Conservation (phyloP, 2,329 filamentous ascomycete genomes). For the Epichloe aotearoae region DNA sequence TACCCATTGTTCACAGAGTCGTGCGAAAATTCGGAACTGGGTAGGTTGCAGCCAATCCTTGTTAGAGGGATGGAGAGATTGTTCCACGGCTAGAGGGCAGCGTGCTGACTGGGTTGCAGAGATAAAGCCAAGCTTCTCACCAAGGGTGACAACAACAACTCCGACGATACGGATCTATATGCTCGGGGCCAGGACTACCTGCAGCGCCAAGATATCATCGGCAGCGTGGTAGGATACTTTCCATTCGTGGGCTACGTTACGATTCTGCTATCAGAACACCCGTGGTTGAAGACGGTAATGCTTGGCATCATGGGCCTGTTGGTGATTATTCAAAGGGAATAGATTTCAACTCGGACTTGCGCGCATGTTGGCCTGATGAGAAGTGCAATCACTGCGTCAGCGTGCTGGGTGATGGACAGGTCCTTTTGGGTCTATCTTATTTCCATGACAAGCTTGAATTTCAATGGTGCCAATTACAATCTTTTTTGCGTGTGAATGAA, state of each 20-base stretch:
- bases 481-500: too few species aligned
- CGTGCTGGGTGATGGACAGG: neutral
- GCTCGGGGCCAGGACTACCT: conserved; percentile 78
- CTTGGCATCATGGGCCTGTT: conserved; percentile 88
- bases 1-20: conserved; percentile 91
- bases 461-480: too few species aligned
- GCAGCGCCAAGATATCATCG: conserved; percentile 78
- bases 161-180: conserved; percentile 82
- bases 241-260: conserved; percentile 96
- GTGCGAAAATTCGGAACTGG: conserved; percentile 59
- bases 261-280: conserved; percentile 87
- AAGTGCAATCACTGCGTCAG: neutral
- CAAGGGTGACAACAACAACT: conserved; percentile 93
- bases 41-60: conserved; percentile 20
- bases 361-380: neutral
- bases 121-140: conserved; percentile 64
- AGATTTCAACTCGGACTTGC: neutral
- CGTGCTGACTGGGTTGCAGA: conserved; percentile 19
- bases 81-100: too few species aligned
- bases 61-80: too few species aligned
- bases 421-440: too few species aligned
- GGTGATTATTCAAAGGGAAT: conserved; percentile 87
- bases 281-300: conserved; percentile 94
- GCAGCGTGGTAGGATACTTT: conserved; percentile 81
- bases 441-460: too few species aligned